phyloP scores from a whole-genome alignment of 2,329 filamentous ascomycete genomes.

The Colletotrichum sp. region DNA sequence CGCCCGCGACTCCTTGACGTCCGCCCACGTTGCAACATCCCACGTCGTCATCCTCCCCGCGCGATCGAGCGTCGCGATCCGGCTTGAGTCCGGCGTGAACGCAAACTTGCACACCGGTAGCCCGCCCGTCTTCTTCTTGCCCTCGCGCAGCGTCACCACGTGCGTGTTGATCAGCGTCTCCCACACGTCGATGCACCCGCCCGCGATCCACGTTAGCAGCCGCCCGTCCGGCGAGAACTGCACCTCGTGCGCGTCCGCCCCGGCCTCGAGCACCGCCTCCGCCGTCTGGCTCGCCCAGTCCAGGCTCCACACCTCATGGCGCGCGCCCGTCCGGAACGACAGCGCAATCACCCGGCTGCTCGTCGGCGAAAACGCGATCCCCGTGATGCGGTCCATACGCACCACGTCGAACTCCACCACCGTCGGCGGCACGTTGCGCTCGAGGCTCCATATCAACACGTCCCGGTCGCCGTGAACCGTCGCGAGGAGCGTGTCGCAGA shows the following conservation, averaged over 20 bases:
- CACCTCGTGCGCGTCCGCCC: background rate
- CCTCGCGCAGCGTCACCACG: background rate
- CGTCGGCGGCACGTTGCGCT: background rate
- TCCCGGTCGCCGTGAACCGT: constrained; percentile 8
- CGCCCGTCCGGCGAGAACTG: constrained; percentile 11
- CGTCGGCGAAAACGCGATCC: background rate
- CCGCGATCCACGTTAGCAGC: background rate
- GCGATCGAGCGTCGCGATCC: background rate
- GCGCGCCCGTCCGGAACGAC: background rate
- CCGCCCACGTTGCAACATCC: background rate
- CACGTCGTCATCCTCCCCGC: background rate
- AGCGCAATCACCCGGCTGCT: background rate
- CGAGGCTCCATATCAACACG: background rate
- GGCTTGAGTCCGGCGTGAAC: background rate
- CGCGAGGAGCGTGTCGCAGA: background rate
- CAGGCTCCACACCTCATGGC: background rate
- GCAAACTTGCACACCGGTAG: background rate
- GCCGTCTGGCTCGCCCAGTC: background rate
- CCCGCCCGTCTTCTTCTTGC: background rate
- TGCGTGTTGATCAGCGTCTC: constrained; percentile 9
- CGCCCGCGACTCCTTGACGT: background rate
- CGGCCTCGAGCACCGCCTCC: background rate
- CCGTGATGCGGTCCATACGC: constrained; percentile 1
- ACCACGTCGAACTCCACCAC: background rate
- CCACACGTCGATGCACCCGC: background rate